Base-by-base conservation (phyloP, 2,329 filamentous ascomycete genomes). In the Venturia nashicola region DNA sequence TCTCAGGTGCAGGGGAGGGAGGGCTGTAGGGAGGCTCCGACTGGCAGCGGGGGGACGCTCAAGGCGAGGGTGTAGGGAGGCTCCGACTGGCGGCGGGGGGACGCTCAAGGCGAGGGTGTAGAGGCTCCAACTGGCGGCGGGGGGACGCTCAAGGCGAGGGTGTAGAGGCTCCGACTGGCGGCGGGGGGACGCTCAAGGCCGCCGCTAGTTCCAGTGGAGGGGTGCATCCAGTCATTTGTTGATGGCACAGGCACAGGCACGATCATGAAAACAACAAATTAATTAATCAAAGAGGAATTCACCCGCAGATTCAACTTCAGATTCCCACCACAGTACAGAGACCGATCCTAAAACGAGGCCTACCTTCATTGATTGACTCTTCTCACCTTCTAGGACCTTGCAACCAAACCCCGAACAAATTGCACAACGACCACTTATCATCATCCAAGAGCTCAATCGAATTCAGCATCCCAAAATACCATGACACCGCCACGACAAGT, bases 401-500 rank as follows among this genome's bases (percentile, higher is more conserved):
- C 51, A 36, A 36, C 14, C 51, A 36, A 57, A 57, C 12, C 27
- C 51, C 51, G 27, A 11, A 3, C 36, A 57, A 34, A 57, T 57
- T 36, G 16, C 6, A 36, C 18, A n/a, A 57, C 39, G 32, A 11
- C 51, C 51, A 57, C 23, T 20, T 16, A 57, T 57, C 51, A 16
- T 8, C 51, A 36, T 14, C 51, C 9, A 16, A 5, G 20, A 27
- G 2, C 20, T 27, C 46, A 16, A 14, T 14, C 9, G 4, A 51
- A 34, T 14, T 18, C 27, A n/a, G 2, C 3, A 5, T 12, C 27
- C 23, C n/a, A 64, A 27, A 27, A 27, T 27, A 27, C 32, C n/a
- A 64, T 60, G 62, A 16, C 62, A 48, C 51, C 62, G 39, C 72
- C 73, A 61, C 73, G 72, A 69, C 76, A 76, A 69, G 71, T 80